Evolutionary conservation across 2,329 filamentous ascomycete species (phyloP), one percentile per base, ranked within the genome.

Genomic region (Stachybotrys elegans): DNA sequence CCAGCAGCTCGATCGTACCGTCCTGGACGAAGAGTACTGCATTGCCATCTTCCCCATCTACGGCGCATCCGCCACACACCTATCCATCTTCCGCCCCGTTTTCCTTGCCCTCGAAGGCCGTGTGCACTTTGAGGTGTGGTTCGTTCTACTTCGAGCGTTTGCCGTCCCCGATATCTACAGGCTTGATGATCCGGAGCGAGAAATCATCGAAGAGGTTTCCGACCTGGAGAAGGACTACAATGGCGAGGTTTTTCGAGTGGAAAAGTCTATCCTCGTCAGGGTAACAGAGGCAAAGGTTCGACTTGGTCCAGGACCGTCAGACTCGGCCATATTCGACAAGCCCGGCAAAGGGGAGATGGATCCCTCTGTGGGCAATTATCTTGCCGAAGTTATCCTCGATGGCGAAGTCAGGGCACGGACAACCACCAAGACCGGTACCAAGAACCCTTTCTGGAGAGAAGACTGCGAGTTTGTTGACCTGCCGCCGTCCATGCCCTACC

Each of bases 21-120:
- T 98, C 8, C 68, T 98, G 34, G 89, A 95, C 51, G 88, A 93
- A 62, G 89, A 96, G 47, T 93, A 88, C 59, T 97, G 91, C 68
- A 87, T 98, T 50, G 91, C 88, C 42, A 92, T 98, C 38, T 96
- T 96, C 58, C 92, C 93, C 14, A 91, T 92, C 50, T 97, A 98
- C 65, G 83, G 88, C 1, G 76, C 86, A 9, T 81, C 81, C 17
- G 79, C 88, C 2, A 85, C 81, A 3, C 78, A 85, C 16, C 73
- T 92, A 44, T 85, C 86, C 6, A 79, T 92, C 22, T 83, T 89
- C 47, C 82, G 88, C n/a, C 92, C 93, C 0, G 83, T 97, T 27
- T 96, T 95, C 60, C 73, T 98, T 25, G 86, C 88, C 4, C 68
- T 96, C 36, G 92, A 97, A 54, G 91, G 81, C 21, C 80, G 91